Conservation (phyloP, 371 early-diverging fungal genomes). For the Nosema bombycis region DNA sequence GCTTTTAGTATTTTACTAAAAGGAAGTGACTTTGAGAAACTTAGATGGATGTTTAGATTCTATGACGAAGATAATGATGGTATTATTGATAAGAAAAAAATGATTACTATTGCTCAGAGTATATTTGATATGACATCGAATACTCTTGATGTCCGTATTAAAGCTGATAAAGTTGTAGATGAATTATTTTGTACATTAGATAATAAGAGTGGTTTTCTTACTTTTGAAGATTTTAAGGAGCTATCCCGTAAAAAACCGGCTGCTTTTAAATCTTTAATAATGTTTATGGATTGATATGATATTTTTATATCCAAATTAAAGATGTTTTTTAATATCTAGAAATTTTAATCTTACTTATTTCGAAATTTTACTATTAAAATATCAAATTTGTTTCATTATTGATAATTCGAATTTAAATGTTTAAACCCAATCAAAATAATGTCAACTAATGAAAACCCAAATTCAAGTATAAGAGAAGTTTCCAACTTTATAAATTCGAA, state of each 20-base stretch:
- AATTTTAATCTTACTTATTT: not conserved
- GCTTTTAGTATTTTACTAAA: constrained; percentile 58
- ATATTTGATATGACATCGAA: constrained; percentile 47
- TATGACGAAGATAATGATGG: constrained; percentile 63
- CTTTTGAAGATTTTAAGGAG: constrained; percentile 60
- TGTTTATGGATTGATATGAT: constrained; percentile 29
- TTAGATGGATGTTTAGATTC: constrained; percentile 62
- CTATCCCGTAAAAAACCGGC: constrained; percentile 27
- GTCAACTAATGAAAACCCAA: constrained; percentile 10
- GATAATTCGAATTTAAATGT: not conserved
- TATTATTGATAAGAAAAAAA: constrained; percentile 50
- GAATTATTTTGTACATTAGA: constrained; percentile 45
- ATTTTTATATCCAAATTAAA: not conserved
- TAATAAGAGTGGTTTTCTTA: constrained; percentile 54
- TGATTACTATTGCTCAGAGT: constrained; percentile 34
- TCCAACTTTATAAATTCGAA: constrained; percentile 28
- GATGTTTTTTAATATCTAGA: not conserved
- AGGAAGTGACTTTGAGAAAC: constrained; percentile 57
- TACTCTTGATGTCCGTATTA: constrained; percentile 41
- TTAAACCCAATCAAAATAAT: not conserved
- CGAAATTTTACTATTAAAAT: not conserved
- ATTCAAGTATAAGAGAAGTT: constrained; percentile 17
- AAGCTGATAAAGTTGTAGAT: constrained; percentile 30
- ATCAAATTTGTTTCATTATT: not conserved
- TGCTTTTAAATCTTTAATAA: constrained; percentile 38